Evolutionary conservation across 2,329 filamentous ascomycete genomes (phyloP).

Genomic region (Paradendryphiella salina): DNA sequence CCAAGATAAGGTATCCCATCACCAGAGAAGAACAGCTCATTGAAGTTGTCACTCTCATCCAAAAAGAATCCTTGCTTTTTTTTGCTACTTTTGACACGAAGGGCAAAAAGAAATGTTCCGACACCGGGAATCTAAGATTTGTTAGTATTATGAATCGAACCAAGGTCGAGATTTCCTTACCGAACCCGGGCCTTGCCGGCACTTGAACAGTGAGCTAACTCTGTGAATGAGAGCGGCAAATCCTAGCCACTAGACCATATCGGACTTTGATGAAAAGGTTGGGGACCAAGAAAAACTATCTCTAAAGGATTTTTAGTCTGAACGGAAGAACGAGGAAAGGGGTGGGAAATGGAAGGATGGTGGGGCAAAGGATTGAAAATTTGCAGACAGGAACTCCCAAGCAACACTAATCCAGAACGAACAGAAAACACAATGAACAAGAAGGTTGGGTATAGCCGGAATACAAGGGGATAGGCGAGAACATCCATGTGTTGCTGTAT

Average conservation of each 20-base stretch:
- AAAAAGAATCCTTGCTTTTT: background rate
- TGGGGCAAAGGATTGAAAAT: background rate
- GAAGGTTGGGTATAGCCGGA: too few relatives aligned
- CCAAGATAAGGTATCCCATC: too few relatives aligned
- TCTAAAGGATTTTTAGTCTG: background rate
- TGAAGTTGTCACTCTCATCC: too few relatives aligned
- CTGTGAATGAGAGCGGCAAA: constrained; percentile 20
- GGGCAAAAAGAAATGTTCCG: constrained; percentile 16
- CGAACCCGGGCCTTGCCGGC: constrained; percentile 23
- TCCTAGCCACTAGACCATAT: constrained; percentile 24
- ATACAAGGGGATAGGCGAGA: too few relatives aligned
- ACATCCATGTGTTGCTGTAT: background rate
- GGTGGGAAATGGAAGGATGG: background rate
- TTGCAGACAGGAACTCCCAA: background rate
- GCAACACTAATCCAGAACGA: background rate
- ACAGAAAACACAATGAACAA: background rate
- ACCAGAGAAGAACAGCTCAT: too few relatives aligned
- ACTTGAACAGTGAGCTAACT: constrained; percentile 12
- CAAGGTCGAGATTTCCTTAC: background rate
- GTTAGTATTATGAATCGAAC: background rate
- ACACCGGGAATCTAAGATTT: constrained; percentile 19
- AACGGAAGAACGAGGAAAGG: background rate
- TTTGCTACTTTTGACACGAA: background rate
- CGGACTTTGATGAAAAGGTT: constrained; percentile 10
- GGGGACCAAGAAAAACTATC: fast-evolving